A percentile compares a stretch with the other conserved stretches of the same genome.
phyloP scores from a whole-genome alignment of 768 basidiomycete genomes.

The Boletellus emodensis region DNA sequence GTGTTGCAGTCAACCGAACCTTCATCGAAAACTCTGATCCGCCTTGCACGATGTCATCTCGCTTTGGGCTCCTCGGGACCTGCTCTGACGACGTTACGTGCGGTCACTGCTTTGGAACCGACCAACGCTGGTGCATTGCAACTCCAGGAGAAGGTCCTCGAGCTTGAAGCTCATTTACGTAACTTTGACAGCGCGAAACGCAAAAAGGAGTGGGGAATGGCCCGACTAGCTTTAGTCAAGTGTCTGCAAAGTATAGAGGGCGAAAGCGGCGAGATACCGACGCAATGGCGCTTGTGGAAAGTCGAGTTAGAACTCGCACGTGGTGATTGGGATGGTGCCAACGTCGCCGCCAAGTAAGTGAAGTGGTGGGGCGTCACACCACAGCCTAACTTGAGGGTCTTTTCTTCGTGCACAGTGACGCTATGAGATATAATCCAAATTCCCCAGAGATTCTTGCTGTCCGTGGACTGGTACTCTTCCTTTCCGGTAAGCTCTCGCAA shows the following conservation, averaged over 20 bases:
- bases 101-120: constrained; percentile 58
- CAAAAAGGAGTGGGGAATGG: constrained; percentile 71
- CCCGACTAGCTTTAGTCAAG: constrained; percentile 75
- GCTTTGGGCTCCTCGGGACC: constrained; percentile 68
- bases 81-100: constrained; percentile 64
- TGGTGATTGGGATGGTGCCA: constrained; percentile 71
- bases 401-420: constrained; percentile 48
- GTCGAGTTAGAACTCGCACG: constrained; percentile 74
- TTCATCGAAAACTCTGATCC: constrained; percentile 73
- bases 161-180: constrained; percentile 61
- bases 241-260: constrained; percentile 68
- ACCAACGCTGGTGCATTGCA: constrained; percentile 55
- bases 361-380: neutral
- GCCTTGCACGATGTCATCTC: constrained; percentile 80
- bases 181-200: constrained; percentile 55
- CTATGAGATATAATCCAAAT: constrained; percentile 63
- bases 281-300: constrained; percentile 77
- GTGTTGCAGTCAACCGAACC: constrained; percentile 59
- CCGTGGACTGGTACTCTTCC: constrained; percentile 78
- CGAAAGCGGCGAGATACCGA: constrained; percentile 71
- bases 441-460: constrained; percentile 76
- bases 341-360: constrained; percentile 68
- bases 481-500: constrained; percentile 64
- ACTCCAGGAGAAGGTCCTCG: constrained; percentile 56
- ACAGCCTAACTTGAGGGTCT: constrained; percentile 3